Evolutionary conservation across 768 basidiomycete genomes (phyloP), one percentile per base, ranked within the genome.

Genomic region (Lactarius evosmus): DNA sequence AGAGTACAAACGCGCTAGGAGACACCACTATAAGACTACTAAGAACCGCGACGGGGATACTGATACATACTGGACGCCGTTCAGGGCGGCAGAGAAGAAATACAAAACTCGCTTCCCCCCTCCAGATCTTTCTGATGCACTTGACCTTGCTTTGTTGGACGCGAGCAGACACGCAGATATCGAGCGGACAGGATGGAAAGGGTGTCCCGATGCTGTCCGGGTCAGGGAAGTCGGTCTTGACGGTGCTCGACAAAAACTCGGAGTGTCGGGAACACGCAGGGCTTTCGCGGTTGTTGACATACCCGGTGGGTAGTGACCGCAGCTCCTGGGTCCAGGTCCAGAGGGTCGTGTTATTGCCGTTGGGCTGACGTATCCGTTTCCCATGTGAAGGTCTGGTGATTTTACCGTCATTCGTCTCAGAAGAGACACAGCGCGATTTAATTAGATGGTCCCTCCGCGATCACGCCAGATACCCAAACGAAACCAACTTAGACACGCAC

Each of bases 401-500:
- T 25, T 75, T 99, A 6, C 95, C 96, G 12, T 79, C 80, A 0
- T 94, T 88, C 70, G 70, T 97, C 19, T 77, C 85, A 2, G 76
- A 76, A 0, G 70, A 75, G 19, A 79, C 85, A 40, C 96, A 98
- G 71, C 82, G 85, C 27, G 72, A 80, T 1, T 81, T 98, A 5
- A 80, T 91, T 29, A 75, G 75, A 60, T 90, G 91, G 83, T 83
- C 91, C 27, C 83, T 99, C 7, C 71, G 78, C 11, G 82, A 88
- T 22, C 93, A 95, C 69, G 89, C 95, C 1, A 79, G 80, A 3
- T 75, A 80, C 40, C 92, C 93, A 0, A 97, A 97, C 72, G 87
- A 90, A 60, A 95, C 93, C 0, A 96, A 94, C 69, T 85, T 98
- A 25, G 90, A 95, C 61, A 83, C 85, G 0, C 96, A 98, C 73